Evolutionary conservation across 768 basidiomycete species (phyloP).

Genomic region (Termitomyces sp.): DNA sequence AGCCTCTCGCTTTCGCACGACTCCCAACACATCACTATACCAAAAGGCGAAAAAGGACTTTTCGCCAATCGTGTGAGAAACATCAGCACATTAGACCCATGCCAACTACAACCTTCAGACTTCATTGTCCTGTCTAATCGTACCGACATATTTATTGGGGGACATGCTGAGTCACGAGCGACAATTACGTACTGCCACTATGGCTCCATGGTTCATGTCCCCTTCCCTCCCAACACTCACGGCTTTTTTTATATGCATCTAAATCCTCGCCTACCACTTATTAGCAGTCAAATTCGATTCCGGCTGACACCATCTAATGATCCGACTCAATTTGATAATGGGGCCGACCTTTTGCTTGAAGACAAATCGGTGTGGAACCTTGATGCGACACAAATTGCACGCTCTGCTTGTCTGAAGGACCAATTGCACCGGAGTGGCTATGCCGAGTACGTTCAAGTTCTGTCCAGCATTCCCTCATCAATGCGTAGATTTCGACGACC

Average conservation of each 20-base stretch:
- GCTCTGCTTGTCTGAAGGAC: not conserved
- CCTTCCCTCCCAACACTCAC: not conserved
- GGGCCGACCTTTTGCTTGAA: not conserved
- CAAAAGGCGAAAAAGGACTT: not conserved
- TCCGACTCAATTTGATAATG: too few relatives aligned
- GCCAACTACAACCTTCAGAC: not conserved
- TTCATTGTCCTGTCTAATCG: not conserved
- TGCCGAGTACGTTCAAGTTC: not conserved
- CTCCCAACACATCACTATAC: not conserved
- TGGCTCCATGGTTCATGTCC: too few relatives aligned
- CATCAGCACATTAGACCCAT: not conserved
- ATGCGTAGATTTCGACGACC: too few relatives aligned
- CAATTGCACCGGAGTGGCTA: not conserved
- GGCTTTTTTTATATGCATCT: too few relatives aligned
- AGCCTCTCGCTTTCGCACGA: not conserved
- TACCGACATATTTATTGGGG: rapidly evolving
- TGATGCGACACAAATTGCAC: not conserved
- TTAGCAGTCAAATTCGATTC: too few relatives aligned
- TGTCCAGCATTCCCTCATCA: not conserved
- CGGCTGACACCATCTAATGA: too few relatives aligned
- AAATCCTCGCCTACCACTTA: too few relatives aligned
- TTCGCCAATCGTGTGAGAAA: too few relatives aligned
- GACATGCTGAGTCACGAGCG: too few relatives aligned
- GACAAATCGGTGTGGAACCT: not conserved
- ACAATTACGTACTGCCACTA: too few relatives aligned